Conservation (phyloP, 768 basidiomycete genomes). For the Epithele typhae region DNA sequence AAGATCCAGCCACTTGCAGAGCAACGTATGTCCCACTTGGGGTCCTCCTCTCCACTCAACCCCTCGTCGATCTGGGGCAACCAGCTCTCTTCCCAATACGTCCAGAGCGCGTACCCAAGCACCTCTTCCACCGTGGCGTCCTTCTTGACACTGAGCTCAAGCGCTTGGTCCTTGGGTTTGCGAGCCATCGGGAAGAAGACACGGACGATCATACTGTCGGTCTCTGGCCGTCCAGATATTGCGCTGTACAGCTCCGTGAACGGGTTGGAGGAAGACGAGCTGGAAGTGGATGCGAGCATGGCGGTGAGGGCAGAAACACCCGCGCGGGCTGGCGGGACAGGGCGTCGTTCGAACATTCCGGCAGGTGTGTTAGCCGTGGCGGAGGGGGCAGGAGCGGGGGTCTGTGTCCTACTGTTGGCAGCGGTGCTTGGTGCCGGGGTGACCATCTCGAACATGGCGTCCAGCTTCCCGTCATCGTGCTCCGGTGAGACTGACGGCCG, state of each 20-base stretch:
- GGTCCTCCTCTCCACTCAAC: conserved; percentile 54
- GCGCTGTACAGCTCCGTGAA: conserved; percentile 85
- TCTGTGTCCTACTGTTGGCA: conserved; percentile 9
- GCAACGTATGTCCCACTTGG: conserved; percentile 51
- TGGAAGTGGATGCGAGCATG: conserved; percentile 63
- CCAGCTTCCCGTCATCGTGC: conserved; percentile 26
- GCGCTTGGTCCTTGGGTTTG: conserved; percentile 53
- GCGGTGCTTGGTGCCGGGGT: conserved; percentile 29
- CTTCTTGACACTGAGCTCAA: conserved; percentile 73
- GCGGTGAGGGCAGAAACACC: conserved; percentile 65
- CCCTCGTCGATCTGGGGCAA: conserved; percentile 72
- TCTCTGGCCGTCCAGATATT: conserved; percentile 69
- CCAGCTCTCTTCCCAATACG: conserved; percentile 89
- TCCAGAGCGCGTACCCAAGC: conserved; percentile 88
- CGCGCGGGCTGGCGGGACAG: conserved; percentile 39
- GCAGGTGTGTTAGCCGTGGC: conserved; percentile 9
- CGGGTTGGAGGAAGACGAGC: conserved; percentile 68
- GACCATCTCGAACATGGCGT: conserved; percentile 53
- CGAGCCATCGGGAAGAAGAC: conserved; percentile 84
- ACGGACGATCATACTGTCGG: conserved; percentile 57
- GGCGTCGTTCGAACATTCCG: conserved; percentile 47
- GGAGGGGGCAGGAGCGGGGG: conserved; percentile 15
- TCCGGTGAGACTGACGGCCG: conserved; percentile 21
- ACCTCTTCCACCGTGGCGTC: conserved; percentile 95
- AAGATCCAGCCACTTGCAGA: conserved; percentile 89